These are phyloP conservation scores for Xylariaceae sp. DNA, from an alignment of 2,329 filamentous ascomycete species.

Conservation along the genomic window DNA sequence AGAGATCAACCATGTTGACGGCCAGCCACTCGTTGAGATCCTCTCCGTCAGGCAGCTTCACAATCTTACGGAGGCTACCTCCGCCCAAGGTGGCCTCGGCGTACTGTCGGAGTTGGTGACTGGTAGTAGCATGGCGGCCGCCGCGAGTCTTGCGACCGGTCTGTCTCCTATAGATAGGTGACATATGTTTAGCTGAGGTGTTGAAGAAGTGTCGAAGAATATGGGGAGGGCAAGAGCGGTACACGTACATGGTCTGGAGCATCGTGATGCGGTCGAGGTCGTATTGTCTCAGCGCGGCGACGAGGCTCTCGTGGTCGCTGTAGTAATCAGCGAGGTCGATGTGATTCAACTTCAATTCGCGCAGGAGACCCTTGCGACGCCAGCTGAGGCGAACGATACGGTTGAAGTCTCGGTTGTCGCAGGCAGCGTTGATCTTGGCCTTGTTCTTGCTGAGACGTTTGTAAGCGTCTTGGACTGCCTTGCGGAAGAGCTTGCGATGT, in stretches of 20 bases:
- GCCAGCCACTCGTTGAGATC: constrained; percentile 98
- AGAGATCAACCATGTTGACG: constrained; percentile 99
- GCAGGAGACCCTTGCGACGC: too few relatives aligned
- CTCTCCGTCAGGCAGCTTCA: constrained; percentile 94
- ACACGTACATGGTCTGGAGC: constrained; percentile 26
- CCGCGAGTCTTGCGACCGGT: constrained; percentile 80
- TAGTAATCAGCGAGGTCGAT: too few relatives aligned
- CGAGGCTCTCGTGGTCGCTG: too few relatives aligned
- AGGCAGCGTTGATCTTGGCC: too few relatives aligned
- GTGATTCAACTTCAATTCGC: too few relatives aligned
- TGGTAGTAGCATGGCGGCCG: constrained; percentile 78
- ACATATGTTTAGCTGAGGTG: background rate
- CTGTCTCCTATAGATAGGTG: constrained; percentile 60
- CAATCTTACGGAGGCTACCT: constrained; percentile 90
- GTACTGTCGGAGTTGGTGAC: constrained; percentile 94
- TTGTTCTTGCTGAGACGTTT: too few relatives aligned
- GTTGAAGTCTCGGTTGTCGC: too few relatives aligned
- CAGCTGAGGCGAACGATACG: too few relatives aligned
- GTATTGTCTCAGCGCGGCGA: too few relatives aligned
- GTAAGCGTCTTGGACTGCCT: too few relatives aligned
- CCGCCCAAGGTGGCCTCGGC: constrained; percentile 94
- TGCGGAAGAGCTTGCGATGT: too few relatives aligned
- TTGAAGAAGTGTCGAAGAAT: constrained; percentile 19
- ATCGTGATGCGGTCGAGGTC: too few relatives aligned
- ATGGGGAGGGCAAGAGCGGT: background rate